Percentiles rank a stretch among this genome's conserved stretches.
Conservation (phyloP, 108 stramenopile species). For the Bacterosira constricta region DNA sequence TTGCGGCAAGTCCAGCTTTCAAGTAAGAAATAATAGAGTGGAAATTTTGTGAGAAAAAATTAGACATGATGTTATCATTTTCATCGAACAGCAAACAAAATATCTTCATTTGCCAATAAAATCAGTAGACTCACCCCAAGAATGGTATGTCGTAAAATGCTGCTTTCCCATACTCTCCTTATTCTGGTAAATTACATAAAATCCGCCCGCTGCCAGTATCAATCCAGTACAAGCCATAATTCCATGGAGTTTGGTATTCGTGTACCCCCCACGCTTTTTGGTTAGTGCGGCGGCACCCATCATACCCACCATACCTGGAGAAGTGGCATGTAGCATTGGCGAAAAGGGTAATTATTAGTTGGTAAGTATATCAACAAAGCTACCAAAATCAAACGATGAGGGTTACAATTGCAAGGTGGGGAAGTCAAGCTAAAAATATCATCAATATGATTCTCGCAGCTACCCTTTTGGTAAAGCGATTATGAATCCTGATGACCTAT, state of each 20-base stretch:
- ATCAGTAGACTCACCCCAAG: constrained; percentile 37
- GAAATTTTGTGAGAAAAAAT: neutral
- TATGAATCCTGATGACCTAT: constrained; percentile 26
- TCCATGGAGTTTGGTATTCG: constrained; percentile 84
- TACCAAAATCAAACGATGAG: neutral
- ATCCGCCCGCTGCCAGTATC: constrained; percentile 51
- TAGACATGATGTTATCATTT: neutral
- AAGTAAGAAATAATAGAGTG: no score
- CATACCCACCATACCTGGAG: constrained; percentile 66
- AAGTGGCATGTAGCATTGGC: neutral
- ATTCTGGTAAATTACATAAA: constrained; percentile 78
- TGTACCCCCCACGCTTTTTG: constrained; percentile 84
- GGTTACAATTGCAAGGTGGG: neutral
- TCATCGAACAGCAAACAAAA: neutral
- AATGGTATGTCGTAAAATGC: constrained; percentile 69
- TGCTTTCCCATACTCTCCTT: constrained; percentile 65
- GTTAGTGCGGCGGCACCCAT: constrained; percentile 71
- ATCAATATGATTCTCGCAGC: constrained; percentile 9
- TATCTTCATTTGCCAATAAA: neutral
- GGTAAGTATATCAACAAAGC: neutral
- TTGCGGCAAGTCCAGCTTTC: constrained; percentile 52
- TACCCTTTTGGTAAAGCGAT: constrained; percentile 16
- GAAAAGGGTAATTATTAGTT: neutral
- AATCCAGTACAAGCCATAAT: constrained; percentile 63
- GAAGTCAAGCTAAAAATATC: constrained; percentile 5